Evolutionary conservation across 1,284 basidiomycete genomes (phyloP), one percentile per base, ranked within the genome.

Genomic region (Ustilago trichophora): DNA sequence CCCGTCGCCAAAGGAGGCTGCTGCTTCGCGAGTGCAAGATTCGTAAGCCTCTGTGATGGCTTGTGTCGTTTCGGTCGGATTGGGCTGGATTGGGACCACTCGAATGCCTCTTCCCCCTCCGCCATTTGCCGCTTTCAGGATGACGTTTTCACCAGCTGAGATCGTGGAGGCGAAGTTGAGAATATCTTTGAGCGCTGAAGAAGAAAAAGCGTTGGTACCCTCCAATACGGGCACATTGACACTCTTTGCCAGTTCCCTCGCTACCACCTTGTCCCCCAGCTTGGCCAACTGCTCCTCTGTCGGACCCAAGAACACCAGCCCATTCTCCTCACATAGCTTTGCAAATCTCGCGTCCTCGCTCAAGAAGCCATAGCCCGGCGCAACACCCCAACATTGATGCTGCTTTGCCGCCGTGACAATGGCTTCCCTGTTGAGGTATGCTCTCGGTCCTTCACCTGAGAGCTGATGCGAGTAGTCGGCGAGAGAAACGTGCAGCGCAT

Each of bases 361-460:
- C 12, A 67, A n/a, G 19, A 67, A 67, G 1, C 64, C 64, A 19
- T 67, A 62, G 3, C 64, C 64, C 0, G 64, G 64, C 3, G 66
- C 71, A 6, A 72, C 33, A 6, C 47, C 65, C 58, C 87, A 85
- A 4, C 87, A 88, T 24, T 83, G 86, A 47, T 54, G 72, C 72
- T 83, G 82, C 4, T 82, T 78, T 49, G 81, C 82, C 67, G 85
- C 86, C 27, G 86, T 83, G 1, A 82, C 69, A 8, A 88, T 60
- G 18, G 88, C 36, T 7, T 34, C n/a, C 8, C 24, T 38, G 35
- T 74, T 60, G n/a, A 74, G 51, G 42, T 69, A 74, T 12, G 69
- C 60, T 19, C 80, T 34, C 5, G 69, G 56, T 3, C 70, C 72
- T 10, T 59, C 37, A 25, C 32, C 32, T 77, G 34, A 87, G 80